These are phyloP conservation scores for Colletotrichum trifolii DNA, from an alignment of 2,329 filamentous ascomycete genomes.

Conservation along the genomic window DNA sequence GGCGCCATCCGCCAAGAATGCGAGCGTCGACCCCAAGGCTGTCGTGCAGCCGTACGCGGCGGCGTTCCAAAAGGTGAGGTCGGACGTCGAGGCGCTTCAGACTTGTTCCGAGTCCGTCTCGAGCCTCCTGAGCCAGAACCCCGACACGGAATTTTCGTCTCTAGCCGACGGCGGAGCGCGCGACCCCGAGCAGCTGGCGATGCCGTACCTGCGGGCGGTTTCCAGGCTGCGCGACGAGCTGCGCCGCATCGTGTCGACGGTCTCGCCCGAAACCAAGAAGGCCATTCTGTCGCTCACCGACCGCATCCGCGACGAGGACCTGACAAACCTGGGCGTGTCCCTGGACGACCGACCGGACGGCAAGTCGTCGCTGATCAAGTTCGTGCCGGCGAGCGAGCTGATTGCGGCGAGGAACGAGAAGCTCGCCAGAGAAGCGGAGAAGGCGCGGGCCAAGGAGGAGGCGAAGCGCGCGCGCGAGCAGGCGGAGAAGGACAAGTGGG, in stretches of 20 bases:
- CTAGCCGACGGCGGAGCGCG: conserved; percentile 57
- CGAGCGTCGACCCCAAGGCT: conserved; percentile 54
- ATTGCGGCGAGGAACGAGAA: conserved; percentile 70
- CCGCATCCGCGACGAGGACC: conserved; percentile 80
- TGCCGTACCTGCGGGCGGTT: conserved; percentile 66
- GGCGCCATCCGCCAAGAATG: conserved; percentile 52
- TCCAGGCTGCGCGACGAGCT: conserved; percentile 72
- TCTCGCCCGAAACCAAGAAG: conserved; percentile 68
- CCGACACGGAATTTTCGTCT: conserved; percentile 58
- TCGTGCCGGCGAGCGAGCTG: conserved; percentile 66
- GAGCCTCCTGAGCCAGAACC: conserved; percentile 54
- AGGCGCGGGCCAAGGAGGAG: conserved; percentile 65
- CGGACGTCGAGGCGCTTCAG: conserved; percentile 58
- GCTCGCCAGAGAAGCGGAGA: conserved; percentile 70
- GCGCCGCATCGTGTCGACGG: conserved; percentile 61
- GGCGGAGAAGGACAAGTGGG: conserved; percentile 64
- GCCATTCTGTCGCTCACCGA: conserved; percentile 83
- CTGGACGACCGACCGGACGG: conserved; percentile 82
- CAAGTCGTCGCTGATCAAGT: conserved; percentile 78
- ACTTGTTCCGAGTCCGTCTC: conserved; percentile 60
- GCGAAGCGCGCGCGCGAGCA: conserved; percentile 61
- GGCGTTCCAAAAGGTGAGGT: conserved; percentile 57
- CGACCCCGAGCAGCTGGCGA: conserved; percentile 63
- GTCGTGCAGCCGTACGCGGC: conserved; percentile 58
- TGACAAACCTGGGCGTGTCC: conserved; percentile 87